Percentiles rank a stretch among this genome's conserved stretches.
Evolutionary conservation across 208 protist genomes (phyloP).

Genomic region (Porcisia deanei): DNA sequence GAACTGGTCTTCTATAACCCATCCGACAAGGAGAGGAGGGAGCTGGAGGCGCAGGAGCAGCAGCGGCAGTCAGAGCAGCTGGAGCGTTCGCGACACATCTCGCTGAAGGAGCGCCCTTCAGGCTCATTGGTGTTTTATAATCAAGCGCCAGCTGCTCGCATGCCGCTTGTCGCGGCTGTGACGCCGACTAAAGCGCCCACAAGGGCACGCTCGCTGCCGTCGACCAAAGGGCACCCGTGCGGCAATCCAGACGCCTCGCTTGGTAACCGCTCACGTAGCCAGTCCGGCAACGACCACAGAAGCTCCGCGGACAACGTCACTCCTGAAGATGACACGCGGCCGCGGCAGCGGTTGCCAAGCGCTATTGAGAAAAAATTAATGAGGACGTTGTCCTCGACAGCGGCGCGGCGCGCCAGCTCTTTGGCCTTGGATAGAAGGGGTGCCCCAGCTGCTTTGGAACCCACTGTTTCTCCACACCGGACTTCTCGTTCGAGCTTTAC

Average conservation of each 20-base stretch:
- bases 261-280: conserved; percentile 9
- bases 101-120: background rate
- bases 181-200: background rate
- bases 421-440: background rate
- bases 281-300: background rate
- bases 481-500: conserved; percentile 10
- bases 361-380: conserved; percentile 17
- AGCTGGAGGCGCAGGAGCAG: conserved; percentile 24
- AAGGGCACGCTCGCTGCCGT: conserved; percentile 3
- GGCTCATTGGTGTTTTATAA: conserved; percentile 3
- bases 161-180: conserved; percentile 1
- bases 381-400: conserved; percentile 15
- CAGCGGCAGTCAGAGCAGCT: conserved; percentile 22
- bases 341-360: conserved; percentile 1
- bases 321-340: background rate
- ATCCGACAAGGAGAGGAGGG: conserved; percentile 5
- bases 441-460: background rate
- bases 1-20: conserved; percentile 81
- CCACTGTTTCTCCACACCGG: background rate
- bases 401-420: conserved; percentile 17
- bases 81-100: background rate
- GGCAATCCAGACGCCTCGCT: background rate
- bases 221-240: background rate
- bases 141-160: background rate
- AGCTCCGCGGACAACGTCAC: background rate